A percentile compares a stretch with the other conserved stretches of the same genome.
These are phyloP conservation scores for Hypericum androsaemum DNA, from an alignment of 345 rosid species.

Conservation along the genomic window DNA sequence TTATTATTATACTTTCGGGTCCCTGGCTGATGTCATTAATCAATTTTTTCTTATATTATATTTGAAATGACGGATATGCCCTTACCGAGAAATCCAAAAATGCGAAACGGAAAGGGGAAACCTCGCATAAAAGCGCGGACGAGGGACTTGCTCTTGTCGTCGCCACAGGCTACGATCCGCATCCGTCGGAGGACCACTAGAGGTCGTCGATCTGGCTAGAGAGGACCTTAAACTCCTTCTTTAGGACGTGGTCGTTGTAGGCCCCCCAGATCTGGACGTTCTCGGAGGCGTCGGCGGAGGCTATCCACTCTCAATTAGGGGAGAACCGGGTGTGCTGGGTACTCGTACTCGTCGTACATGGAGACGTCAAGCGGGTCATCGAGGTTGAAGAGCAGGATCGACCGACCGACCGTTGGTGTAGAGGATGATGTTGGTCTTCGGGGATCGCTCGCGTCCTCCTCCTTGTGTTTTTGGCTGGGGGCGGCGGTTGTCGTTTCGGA, in stretches of 20 bases:
- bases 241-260: conserved; percentile 62
- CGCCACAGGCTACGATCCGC: conserved; percentile 91
- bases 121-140: conserved; percentile 96
- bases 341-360: conserved; percentile 81
- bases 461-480: too few relatives aligned
- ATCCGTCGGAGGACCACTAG: conserved; percentile 90
- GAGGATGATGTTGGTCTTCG: too few relatives aligned
- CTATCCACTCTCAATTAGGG: conserved; percentile 99
- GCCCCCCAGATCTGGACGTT: conserved; percentile 95
- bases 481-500: too few relatives aligned
- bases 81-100: too few relatives aligned
- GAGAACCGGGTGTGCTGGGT: conserved; percentile 88
- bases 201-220: conserved; percentile 97
- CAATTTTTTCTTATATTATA: too few relatives aligned
- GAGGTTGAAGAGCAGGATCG: conserved; percentile 72
- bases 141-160: conserved; percentile 84
- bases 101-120: neutral
- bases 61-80: too few relatives aligned
- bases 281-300: conserved; percentile 86
- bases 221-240: conserved; percentile 84
- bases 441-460: too few relatives aligned
- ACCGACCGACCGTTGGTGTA: too few relatives aligned
- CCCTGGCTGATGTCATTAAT: too few relatives aligned
- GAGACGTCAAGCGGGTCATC: conserved; percentile 68
- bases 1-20: too few relatives aligned